A percentile compares a stretch with the other conserved stretches of the same genome.
Conservation (phyloP, 1,139 yeast genomes). For the Debaryomyces coudertii region DNA sequence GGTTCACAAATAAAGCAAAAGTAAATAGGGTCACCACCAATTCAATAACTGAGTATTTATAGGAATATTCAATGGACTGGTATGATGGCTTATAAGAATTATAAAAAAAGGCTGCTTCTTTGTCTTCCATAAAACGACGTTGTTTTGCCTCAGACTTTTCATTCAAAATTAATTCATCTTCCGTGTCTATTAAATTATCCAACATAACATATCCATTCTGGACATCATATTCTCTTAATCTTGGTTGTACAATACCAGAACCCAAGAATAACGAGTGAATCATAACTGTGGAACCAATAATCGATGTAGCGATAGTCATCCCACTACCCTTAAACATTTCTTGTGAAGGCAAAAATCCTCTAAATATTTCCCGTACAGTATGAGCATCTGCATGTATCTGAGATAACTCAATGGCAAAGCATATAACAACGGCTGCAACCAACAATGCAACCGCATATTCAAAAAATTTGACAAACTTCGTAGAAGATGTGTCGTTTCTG, state of each 20-base stretch:
- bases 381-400: constrained; percentile 46
- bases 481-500: constrained; percentile 65
- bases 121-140: constrained; percentile 18
- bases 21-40: constrained; percentile 67
- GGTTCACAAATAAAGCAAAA: constrained; percentile 76
- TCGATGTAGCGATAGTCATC: constrained; percentile 72
- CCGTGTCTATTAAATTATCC: constrained; percentile 20
- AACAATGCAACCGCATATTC: constrained; percentile 68
- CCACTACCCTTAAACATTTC: constrained; percentile 67
- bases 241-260: constrained; percentile 73
- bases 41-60: constrained; percentile 69
- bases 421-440: constrained; percentile 70
- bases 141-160: constrained; percentile 16
- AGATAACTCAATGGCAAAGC: constrained; percentile 71
- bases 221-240: constrained; percentile 64
- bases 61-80: constrained; percentile 64
- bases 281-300: constrained; percentile 85
- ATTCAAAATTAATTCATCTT: constrained; percentile 15
- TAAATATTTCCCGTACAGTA: constrained; percentile 55
- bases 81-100: constrained; percentile 63
- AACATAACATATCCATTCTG: constrained; percentile 42
- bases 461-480: constrained; percentile 63
- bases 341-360: constrained; percentile 72
- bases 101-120: constrained; percentile 40
- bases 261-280: constrained; percentile 79